Evolutionary conservation across 768 basidiomycete species (phyloP), one percentile per base, ranked within the genome.

Genomic region (Rhodotorula babjevae): DNA sequence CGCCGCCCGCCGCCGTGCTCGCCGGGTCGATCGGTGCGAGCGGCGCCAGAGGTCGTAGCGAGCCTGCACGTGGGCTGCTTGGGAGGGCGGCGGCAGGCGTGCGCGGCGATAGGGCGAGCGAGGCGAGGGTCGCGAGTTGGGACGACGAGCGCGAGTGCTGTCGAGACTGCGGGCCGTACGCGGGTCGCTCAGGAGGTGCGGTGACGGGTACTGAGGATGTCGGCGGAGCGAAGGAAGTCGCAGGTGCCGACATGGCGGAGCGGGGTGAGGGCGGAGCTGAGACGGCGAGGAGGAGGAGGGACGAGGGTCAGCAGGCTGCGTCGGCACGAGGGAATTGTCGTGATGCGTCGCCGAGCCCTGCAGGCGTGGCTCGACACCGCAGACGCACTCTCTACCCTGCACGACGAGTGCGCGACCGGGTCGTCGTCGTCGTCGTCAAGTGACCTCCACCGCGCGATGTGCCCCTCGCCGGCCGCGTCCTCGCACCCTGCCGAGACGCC

Each of bases 101-200:
- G 50, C 53, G 58, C 52, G 63, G 63, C 15, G 68, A 74, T 36
- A 70, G 62, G 15, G 68, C 50, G 52, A 70, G 73, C 15, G 65
- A 49, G 21, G 68, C 68, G 19, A 71, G 44, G 47, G 69, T 70
- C 23, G 73, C 69, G 60, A 74, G n/a, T 25, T 74, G 73, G 15
- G 73, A 74, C 3, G 69, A 71, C 18, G 73, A 74, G 16, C 73
- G 66, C 16, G 69, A 71, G 59, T 74, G 73, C 44, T 71, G 73
- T 0, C 73, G 58, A 5, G 66, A 47, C 27, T 68, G 47, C 15
- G 69, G 55, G 0, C 63, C 47, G n/a, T 67, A 61, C 2, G 50
- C 21, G 0, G 73, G 68, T 1, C 64, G 55, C 11, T 69, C 60
- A 9, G n/a, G 33, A 2, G 53, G 33, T 3, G 42, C 25, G 25